These are phyloP conservation scores for Prunus mume DNA, from an alignment of 306 rosid genomes.

Conservation along the genomic window DNA sequence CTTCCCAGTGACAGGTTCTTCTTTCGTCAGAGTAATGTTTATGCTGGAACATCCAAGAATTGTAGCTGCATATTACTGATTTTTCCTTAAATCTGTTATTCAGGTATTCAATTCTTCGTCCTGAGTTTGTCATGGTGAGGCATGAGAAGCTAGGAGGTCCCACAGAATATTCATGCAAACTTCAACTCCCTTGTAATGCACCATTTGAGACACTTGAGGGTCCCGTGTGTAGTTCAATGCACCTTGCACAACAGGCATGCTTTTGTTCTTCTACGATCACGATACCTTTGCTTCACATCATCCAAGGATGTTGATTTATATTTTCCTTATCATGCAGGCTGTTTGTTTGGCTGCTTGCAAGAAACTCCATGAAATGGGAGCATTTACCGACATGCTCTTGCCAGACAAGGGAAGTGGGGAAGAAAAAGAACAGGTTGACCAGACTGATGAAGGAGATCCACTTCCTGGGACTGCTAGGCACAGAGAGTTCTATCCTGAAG, in stretches of 20 bases:
- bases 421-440: conserved; percentile 82
- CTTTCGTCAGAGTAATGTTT: conserved; percentile 11
- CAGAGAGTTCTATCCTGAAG: conserved; percentile 98
- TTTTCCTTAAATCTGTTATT: conserved; percentile 15
- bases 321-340: conserved; percentile 56
- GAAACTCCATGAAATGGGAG: conserved; percentile 99
- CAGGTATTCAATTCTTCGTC: conserved; percentile 97
- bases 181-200: conserved; percentile 98
- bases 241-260: conserved; percentile 92
- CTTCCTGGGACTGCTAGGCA: conserved; percentile 99
- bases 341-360: conserved; percentile 99
- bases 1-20: conserved; percentile 97
- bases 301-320: conserved; percentile 23
- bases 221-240: conserved; percentile 91
- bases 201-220: conserved; percentile 98
- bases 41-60: neutral
- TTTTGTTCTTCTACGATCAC: conserved; percentile 15
- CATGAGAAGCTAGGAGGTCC: conserved; percentile 87
- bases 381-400: conserved; percentile 97
- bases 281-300: conserved; percentile 17
- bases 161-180: conserved; percentile 94
- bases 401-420: conserved; percentile 99
- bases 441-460: conserved; percentile 86
- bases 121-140: conserved; percentile 92
- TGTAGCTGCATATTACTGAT: neutral